phyloP scores from a whole-genome alignment of 208 protist species.

The Crithidia acanthocephali region DNA sequence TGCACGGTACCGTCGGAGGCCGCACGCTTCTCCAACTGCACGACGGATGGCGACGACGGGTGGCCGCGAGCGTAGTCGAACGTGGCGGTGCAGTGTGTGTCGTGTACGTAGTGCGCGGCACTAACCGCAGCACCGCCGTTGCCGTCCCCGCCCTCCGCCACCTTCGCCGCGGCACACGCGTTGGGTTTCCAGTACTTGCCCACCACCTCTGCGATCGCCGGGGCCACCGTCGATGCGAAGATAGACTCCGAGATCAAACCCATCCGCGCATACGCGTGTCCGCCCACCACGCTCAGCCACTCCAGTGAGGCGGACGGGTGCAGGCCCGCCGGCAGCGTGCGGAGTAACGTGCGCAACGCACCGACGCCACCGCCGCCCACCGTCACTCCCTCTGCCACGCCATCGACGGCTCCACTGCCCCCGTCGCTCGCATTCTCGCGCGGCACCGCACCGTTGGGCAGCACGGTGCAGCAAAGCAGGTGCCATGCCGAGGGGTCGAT shows the following conservation, averaged over 20 bases:
- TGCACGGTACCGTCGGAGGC: background rate
- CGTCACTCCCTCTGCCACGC: background rate
- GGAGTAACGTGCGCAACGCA: constrained; percentile 19
- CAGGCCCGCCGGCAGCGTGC: constrained; percentile 10
- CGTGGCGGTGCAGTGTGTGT: background rate
- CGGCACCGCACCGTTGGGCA: constrained; percentile 25
- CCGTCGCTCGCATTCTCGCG: background rate
- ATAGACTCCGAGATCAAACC: constrained; percentile 15
- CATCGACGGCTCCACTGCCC: background rate
- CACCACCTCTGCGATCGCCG: constrained; percentile 22
- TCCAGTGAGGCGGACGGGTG: constrained; percentile 24
- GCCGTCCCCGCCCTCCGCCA: background rate
- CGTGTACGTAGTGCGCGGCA: constrained; percentile 11
- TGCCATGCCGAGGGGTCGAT: constrained; percentile 28
- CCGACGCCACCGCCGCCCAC: constrained; percentile 26
- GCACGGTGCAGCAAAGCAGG: constrained; percentile 32
- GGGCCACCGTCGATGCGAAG: constrained; percentile 14
- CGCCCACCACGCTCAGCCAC: constrained; percentile 31
- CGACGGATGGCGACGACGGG: background rate
- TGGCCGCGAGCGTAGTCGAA: background rate
- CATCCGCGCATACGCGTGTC: constrained; percentile 29
- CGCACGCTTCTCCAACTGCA: background rate
- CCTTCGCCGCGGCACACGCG: too few species aligned
- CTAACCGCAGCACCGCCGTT: background rate
- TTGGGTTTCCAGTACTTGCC: constrained; percentile 14